Evolutionary conservation across 108 stramenopile species (phyloP), one percentile per base, ranked within the genome.

Genomic region (Seminavis robusta): DNA sequence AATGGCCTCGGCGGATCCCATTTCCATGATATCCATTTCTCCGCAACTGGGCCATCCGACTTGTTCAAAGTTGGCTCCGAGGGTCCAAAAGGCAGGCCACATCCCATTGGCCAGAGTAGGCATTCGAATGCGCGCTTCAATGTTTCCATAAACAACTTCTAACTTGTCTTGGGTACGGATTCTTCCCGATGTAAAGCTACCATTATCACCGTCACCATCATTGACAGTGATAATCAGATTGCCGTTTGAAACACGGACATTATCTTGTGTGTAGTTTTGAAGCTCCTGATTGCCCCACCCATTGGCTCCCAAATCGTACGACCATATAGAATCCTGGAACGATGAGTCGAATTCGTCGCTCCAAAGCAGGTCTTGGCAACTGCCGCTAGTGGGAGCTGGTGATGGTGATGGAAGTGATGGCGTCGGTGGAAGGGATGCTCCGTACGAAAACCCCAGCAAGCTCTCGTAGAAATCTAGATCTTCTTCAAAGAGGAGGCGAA

Each of bases 11-110:
- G 34, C 47, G 34, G 40, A 48, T 20, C 63, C 63, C 21, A 61
- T 17, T 44, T 81, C 84, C 80, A 81, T 63, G 32, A 85, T 47
- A 63, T 85, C 84, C 60, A 85, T 79, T 39, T 81, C 84, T 24
- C 84, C 84, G 24, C 71, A 76, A 10, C 2, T 20, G 23, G 73
- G 73, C 73, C 73, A 75, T 7, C 24, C 71, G 51, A 75, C 80
- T 60, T 56, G 53, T 1, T 6, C 43, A 39, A 63, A 51, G 57
- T 81, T 57, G 23, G 36, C 46, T 16, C 77, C 77, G 7, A 81
- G 60, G 11, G 78, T 78, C 80, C 80, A 81, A 40, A 85, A 55
- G 15, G 74, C 80, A 23, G 65, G 72, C 72, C 72, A 73, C 9
- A 66, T 29, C 16, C 72, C 73, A 31, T 63, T 40, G 8, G 33